Percentiles rank a stretch among this genome's conserved stretches.
Conservation (phyloP, 192 early-diverging fungal species). For the Podila epigama region DNA sequence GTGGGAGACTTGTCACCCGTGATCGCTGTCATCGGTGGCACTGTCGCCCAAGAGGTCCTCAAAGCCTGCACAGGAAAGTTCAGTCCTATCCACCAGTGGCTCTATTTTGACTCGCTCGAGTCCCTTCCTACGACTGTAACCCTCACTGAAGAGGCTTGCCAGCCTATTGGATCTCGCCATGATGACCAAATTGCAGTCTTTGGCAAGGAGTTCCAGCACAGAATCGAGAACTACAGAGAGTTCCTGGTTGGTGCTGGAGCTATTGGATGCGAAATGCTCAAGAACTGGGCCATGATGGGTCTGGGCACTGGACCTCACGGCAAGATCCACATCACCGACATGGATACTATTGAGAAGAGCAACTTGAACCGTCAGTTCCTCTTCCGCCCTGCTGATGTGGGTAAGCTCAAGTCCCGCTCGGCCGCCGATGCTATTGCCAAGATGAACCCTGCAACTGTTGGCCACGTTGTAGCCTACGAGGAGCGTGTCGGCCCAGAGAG, state of each 20-base stretch:
- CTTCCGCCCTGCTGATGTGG: constrained; percentile 87
- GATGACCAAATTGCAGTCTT: constrained; percentile 97
- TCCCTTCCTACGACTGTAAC: constrained; percentile 79
- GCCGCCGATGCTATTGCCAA: constrained; percentile 85
- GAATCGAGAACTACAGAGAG: constrained; percentile 84
- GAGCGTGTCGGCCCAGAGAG: constrained; percentile 96
- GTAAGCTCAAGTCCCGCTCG: constrained; percentile 94
- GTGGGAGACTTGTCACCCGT: constrained; percentile 93
- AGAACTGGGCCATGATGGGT: constrained; percentile 99
- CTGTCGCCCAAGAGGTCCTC: constrained; percentile 97
- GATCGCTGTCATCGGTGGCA: constrained; percentile 95
- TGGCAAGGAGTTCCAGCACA: constrained; percentile 89
- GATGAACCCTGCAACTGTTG: constrained; percentile 90
- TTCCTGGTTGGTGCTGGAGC: constrained; percentile 99
- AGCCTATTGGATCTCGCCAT: constrained; percentile 88
- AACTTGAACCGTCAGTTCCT: constrained; percentile 99
- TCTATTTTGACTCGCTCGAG: constrained; percentile 98
- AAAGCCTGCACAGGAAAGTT: constrained; percentile 99
- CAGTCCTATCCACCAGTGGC: constrained; percentile 86
- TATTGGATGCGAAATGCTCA: constrained; percentile 99
- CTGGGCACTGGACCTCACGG: constrained; percentile 85
- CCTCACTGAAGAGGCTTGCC: constrained; percentile 76
- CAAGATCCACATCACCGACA: constrained; percentile 91
- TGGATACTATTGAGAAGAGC: constrained; percentile 99
- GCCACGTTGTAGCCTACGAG: constrained; percentile 78